Base-by-base conservation (phyloP, 2,329 filamentous ascomycete species). In the Exophiala xenobiotica region DNA sequence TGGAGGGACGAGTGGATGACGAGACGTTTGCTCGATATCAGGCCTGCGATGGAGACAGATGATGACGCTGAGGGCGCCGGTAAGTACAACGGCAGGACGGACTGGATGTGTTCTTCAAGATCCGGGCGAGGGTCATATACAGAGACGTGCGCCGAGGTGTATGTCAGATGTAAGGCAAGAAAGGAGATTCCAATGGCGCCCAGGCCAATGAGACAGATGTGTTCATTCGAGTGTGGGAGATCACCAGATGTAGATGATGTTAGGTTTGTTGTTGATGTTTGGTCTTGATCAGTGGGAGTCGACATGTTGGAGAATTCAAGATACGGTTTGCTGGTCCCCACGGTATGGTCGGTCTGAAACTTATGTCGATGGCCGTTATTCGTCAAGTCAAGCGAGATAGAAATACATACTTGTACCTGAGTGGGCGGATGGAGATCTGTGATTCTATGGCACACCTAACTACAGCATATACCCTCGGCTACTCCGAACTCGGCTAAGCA, bases 161-260 rank as follows among this genome's bases (percentile, higher is more conserved):
- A 70, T 3, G 68, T 64, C 20, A 81, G 68, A 56, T 81, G 78
- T 18, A 80, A 73, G 20, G 78, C 76, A 6, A 75, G 73, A 63
- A 81, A 80, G 18, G 78, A 80, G 38, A 81, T 72, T 26, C 79
- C 78, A 37, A 82, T 82, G 35, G 69, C 68, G 27, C 69, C 69
- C n/a, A 64, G 61, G 40, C 70, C 69, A 16, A 73, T 59, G 11
- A 72, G 59, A 43, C 68, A 64, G 44, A 73, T 65, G 37, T 54
- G 51, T 20, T 57, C 44, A 35, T 46, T 12, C 1, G 22, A 35
- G 23, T 54, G 55, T 12, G 51, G 51, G 8, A 50, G 38, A 6
- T 46, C 12, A 16, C 9, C 9, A 16, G 9, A 3, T 14, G 11
- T 35, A n/a, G n/a, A n/a, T n/a, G n/a, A n/a, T n/a, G n/a, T n/a